Evolutionary conservation across 331 rosid genomes (phyloP), one percentile per base, ranked within the genome.

Genomic region (Quercus lobata): DNA sequence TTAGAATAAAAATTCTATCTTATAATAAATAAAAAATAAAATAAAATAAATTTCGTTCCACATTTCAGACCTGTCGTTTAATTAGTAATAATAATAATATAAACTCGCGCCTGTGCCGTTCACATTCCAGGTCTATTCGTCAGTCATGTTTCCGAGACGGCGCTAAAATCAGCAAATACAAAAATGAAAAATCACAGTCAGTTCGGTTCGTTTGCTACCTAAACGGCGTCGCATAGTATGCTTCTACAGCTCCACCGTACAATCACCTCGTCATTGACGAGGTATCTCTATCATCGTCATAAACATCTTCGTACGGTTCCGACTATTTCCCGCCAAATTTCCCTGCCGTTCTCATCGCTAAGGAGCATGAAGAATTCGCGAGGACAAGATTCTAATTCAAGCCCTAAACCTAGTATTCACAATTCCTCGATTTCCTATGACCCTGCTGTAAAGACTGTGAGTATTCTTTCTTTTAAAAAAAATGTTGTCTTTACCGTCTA

Each of bases 401-500:
- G 7, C 30, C 2, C 22, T 41, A 41, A 41, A 41, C 49, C 49
- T 46, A 53, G 41, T 34, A 49, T 6, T 49, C 69, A 29, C 30
- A 75, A 14, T 54, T 27, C 78, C 34, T 14, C 24, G 10, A 58
- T 27, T 76, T 27, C 21, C 17, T 21, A 35, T 6, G 60, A 44
- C 14, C 61, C 66, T 6, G 55, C 17, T 49, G 49, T 41, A 9
- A 37, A 37, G 44, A 41, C 12, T 41, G 87, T 84, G 55, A 80
- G 84, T 34, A 15, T 57, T 60, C 24, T 25, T 27, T 9, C 4
- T 0, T 0, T 0, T 0, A 9, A 41, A 41, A 41, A 41, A 41
- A 9, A 41, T 2, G 4, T 2, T 41, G 12, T 41, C 12, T 41
- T 41, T 41, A 41, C 14, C 1, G 4, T 49, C 55, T 14, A 49